phyloP scores from a whole-genome alignment of 208 protist species.

The Trypanosoma theileri region DNA sequence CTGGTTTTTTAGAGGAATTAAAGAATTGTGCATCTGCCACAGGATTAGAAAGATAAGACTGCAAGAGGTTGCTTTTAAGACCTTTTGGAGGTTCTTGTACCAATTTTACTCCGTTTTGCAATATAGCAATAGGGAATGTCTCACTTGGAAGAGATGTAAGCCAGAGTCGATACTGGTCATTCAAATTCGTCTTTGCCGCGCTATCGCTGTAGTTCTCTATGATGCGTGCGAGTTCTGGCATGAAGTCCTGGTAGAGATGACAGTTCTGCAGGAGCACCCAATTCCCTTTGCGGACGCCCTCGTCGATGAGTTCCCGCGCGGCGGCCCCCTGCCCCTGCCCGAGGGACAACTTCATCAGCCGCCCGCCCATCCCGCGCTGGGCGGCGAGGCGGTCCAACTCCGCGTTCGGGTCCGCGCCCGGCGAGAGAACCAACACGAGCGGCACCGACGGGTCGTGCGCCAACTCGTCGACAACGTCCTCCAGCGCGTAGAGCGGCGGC shows the following conservation, averaged over 20 bases:
- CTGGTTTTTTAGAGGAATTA: constrained; percentile 71
- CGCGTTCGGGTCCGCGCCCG: constrained; percentile 96
- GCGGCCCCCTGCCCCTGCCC: constrained; percentile 95
- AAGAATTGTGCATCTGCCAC: constrained; percentile 88
- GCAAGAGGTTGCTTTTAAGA: constrained; percentile 95
- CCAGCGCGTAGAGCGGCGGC: constrained; percentile 94
- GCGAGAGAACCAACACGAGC: constrained; percentile 97
- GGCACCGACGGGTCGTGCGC: constrained; percentile 88
- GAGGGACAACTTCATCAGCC: constrained; percentile 93
- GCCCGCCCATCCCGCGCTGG: constrained; percentile 79
- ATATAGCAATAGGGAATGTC: constrained; percentile 97
- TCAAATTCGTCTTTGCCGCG: constrained; percentile 83
- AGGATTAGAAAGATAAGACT: constrained; percentile 93
- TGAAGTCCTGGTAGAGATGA: constrained; percentile 94
- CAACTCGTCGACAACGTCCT: constrained; percentile 87
- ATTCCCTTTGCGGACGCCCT: constrained; percentile 80
- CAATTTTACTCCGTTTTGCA: constrained; percentile 98
- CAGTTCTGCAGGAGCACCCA: constrained; percentile 98
- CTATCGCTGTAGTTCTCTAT: constrained; percentile 93
- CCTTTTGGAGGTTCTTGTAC: constrained; percentile 98
- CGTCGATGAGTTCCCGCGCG: constrained; percentile 89
- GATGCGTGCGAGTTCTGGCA: constrained; percentile 91
- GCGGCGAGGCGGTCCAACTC: constrained; percentile 95
- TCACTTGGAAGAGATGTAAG: constrained; percentile 97
- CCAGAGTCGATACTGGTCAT: constrained; percentile 97